Conservation (phyloP, 2,329 filamentous ascomycete species). For the Xylariaceae sp. region DNA sequence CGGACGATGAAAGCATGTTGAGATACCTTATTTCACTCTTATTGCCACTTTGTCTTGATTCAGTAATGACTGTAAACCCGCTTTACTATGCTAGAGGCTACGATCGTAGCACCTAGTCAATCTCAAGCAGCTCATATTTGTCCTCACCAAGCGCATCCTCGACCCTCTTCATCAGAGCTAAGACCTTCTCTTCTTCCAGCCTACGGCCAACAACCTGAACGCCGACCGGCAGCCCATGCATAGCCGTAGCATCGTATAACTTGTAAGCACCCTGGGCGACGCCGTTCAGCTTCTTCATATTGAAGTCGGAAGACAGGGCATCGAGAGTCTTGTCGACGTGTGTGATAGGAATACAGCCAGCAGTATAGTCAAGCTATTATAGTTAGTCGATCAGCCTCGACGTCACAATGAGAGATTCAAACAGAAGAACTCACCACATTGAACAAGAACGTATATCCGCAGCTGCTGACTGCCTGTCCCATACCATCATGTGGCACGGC, state of each 20-base stretch:
- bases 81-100: too few relatives aligned
- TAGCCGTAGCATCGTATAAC: conserved; percentile 75
- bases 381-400: conserved; percentile 2
- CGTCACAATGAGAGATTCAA: neutral
- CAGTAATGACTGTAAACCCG: too few relatives aligned
- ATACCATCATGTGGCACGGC: conserved; percentile 85
- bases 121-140: conserved; percentile 50
- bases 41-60: too few relatives aligned
- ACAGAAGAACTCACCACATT: conserved; percentile 62
- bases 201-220: conserved; percentile 80
- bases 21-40: too few relatives aligned
- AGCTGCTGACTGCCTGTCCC: conserved; percentile 79
- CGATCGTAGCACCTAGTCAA: conserved; percentile 35
- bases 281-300: conserved; percentile 66
- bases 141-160: conserved; percentile 68
- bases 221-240: conserved; percentile 85
- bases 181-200: conserved; percentile 83
- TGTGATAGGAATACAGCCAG: conserved; percentile 79
- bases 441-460: conserved; percentile 91
- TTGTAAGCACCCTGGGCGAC: conserved; percentile 82
- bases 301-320: conserved; percentile 60
- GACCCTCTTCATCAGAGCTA: conserved; percentile 75
- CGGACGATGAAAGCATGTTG: too few relatives aligned
- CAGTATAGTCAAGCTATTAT: conserved; percentile 74
- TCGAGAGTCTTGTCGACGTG: conserved; percentile 73